Percentiles rank a stretch among this genome's conserved stretches.
Evolutionary conservation across 148 eudicot genomes (phyloP).

Genomic region (Mesembryanthemum crystallinum): DNA sequence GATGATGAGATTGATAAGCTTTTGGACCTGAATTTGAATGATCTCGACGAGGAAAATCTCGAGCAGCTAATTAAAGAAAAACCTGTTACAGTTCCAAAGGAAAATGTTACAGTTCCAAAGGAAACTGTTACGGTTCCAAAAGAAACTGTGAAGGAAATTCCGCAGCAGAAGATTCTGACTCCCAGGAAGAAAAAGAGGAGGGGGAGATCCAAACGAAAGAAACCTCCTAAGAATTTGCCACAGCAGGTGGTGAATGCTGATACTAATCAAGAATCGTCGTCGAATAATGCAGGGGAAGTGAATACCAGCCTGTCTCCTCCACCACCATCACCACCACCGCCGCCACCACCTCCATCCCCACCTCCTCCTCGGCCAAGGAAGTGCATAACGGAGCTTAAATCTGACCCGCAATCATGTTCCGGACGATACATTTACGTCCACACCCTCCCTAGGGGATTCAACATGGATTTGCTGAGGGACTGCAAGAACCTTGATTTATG

Average conservation of each 20-base stretch:
- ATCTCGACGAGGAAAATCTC: conserved; percentile 18
- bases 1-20: conserved; percentile 27
- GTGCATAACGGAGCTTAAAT: conserved; percentile 17
- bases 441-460: conserved; percentile 46
- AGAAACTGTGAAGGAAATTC: neutral
- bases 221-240: conserved; percentile 17
- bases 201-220: conserved; percentile 17
- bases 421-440: conserved; percentile 38
- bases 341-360: conserved; percentile 23
- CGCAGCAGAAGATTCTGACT: neutral
- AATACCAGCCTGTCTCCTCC: conserved; percentile 20
- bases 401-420: conserved; percentile 25
- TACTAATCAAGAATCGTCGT: conserved; percentile 20
- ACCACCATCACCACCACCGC: conserved; percentile 21
- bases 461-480: conserved; percentile 40
- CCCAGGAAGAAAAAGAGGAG: conserved; percentile 5
- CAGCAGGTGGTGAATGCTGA: conserved; percentile 5
- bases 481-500: conserved; percentile 33
- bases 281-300: conserved; percentile 10
- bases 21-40: conserved; percentile 16
- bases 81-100: neutral
- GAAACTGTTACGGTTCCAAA: neutral
- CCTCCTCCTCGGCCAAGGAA: conserved; percentile 25
- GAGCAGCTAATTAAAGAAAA: neutral
- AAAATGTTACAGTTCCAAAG: neutral